These are phyloP conservation scores for Apiospora sp. DNA, from an alignment of 2,329 filamentous ascomycete genomes.

Conservation along the genomic window DNA sequence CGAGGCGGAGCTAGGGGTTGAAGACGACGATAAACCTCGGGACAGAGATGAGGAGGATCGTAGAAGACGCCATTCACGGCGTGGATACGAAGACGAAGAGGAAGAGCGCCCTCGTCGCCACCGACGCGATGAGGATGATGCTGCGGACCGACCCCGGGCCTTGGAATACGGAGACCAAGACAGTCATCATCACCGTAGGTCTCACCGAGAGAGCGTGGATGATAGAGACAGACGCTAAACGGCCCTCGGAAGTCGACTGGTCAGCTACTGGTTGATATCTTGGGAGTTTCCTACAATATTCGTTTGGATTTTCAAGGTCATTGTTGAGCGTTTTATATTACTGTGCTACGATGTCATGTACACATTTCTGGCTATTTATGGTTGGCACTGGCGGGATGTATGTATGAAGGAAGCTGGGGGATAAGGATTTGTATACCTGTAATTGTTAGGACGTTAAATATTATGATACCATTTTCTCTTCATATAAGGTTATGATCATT, in stretches of 20 bases:
- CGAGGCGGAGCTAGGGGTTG: conserved; percentile 40
- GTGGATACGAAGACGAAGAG: conserved; percentile 43
- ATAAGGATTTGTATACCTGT: not conserved
- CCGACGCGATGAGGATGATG: conserved; percentile 17
- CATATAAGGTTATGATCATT: not conserved
- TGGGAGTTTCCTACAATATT: not conserved
- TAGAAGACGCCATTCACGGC: conserved; percentile 38
- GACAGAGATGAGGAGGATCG: conserved; percentile 44
- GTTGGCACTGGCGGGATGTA: not conserved
- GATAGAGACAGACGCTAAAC: conserved; percentile 10
- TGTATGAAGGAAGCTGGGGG: not conserved
- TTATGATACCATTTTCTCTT: conserved; percentile 18
- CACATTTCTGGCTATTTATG: not conserved
- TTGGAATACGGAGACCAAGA: conserved; percentile 23
- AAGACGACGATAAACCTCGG: conserved; percentile 33
- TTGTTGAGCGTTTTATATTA: not conserved
- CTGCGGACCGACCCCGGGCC: conserved; percentile 12
- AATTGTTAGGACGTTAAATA: conserved; percentile 11
- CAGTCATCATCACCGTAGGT: not conserved
- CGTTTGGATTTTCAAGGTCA: not conserved
- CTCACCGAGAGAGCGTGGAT: conserved; percentile 14
- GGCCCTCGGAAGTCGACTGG: not conserved
- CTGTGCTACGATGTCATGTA: not conserved
- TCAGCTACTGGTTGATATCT: not conserved
- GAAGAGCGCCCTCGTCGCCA: conserved; percentile 37